Base-by-base conservation (phyloP, 1,284 basidiomycete species). In the Ustilago sp. region DNA sequence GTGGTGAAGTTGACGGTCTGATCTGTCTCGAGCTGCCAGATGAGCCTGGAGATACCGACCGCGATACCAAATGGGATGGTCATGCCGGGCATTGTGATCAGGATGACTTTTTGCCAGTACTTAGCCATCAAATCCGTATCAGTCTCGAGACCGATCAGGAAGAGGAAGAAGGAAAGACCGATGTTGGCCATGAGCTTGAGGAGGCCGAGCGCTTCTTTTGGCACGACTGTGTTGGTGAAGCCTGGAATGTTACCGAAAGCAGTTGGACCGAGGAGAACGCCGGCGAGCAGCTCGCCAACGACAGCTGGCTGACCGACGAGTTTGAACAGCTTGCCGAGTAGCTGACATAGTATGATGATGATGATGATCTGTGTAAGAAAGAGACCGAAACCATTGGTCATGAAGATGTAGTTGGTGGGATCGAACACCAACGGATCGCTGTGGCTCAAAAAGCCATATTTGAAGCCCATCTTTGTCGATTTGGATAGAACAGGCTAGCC, bases 91-190 rank as follows among this genome's bases (percentile, higher is more conserved):
- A 82, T 36, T 2, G 77, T 77, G 59, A 80, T 81, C 53, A 79
- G 60, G 15, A 68, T 7, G 2, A 81, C 80, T 53, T 80, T 68
- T 36, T 73, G 67, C 69, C 69, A 80, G 38, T 80, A 70, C 51
- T 63, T 64, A 11, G 73, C 76, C 69, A 82, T 82, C 28, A 81
- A 73, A 8, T 80, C 77, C 17, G 72, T 77, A 43, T 82, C 80
- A 15, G 80, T 82, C 54, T 82, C 80, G 35, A 82, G 63, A 8
- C 80, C 80, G 51, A 82, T 80, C 28, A 80, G 64, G 13, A 80
- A 75, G 23, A 80, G 66, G 47, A 80, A 80, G n/a, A 77, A 39
- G 4, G 75, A 69, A 4, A 80, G 68, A 5, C 79, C 79, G 48
- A 80, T 76, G 55, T 31, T 62, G 7, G 76, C 67, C 63, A 73